Percentiles rank a stretch among this genome's conserved stretches.
Conservation (phyloP, 2,329 filamentous ascomycete genomes). For the Aspergillus novofumigatus region DNA sequence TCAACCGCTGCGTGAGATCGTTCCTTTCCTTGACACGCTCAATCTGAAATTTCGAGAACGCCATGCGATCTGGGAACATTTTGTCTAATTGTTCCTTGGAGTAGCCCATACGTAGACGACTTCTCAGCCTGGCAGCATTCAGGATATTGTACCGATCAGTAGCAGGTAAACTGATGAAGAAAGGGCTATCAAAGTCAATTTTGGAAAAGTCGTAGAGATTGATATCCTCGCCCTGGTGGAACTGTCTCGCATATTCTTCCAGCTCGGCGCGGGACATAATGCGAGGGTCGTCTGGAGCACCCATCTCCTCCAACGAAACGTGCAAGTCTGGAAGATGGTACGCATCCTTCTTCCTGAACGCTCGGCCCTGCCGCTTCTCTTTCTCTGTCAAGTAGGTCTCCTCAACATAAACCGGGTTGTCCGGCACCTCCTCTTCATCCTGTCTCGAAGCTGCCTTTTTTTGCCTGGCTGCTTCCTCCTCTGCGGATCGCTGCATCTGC, state of each 20-base stretch:
- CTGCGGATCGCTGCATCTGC: constrained; percentile 86
- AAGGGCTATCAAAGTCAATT: constrained; percentile 94
- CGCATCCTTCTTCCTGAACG: constrained; percentile 86
- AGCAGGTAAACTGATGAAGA: constrained; percentile 86
- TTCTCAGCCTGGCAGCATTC: constrained; percentile 85
- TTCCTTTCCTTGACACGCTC: constrained; percentile 90
- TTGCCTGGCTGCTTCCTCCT: constrained; percentile 73
- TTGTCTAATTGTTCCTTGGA: constrained; percentile 92
- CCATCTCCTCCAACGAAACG: constrained; percentile 75
- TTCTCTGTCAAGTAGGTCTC: constrained; percentile 76
- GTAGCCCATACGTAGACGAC: constrained; percentile 87
- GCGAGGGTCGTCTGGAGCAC: constrained; percentile 82
- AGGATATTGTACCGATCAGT: constrained; percentile 95
- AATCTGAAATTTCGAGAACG: constrained; percentile 93
- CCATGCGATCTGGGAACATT: constrained; percentile 98
- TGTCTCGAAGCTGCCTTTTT: constrained; percentile 44
- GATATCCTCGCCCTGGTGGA: constrained; percentile 87
- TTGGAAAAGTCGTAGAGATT: constrained; percentile 92
- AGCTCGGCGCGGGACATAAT: constrained; percentile 96
- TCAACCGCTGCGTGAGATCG: constrained; percentile 86
- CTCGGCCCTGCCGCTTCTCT: constrained; percentile 69
- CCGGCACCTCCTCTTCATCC: constrained; percentile 66
- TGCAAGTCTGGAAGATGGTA: constrained; percentile 91
- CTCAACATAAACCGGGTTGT: constrained; percentile 82
- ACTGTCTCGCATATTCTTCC: constrained; percentile 89